Conservation (phyloP, 306 rosid genomes). For the Cucurbita moschata region DNA sequence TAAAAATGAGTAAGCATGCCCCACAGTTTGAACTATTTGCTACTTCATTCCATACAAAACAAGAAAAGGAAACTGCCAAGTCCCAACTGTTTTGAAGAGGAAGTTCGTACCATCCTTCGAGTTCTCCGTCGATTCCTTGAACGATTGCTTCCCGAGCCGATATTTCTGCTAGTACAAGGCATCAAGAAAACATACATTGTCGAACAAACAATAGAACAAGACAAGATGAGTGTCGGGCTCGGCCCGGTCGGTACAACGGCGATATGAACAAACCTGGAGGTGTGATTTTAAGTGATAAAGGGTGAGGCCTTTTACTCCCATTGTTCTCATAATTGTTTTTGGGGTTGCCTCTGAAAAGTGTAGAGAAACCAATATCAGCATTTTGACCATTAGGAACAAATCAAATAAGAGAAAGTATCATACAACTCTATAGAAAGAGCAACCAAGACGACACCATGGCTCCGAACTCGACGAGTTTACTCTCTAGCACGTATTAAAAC, state of each 20-base stretch:
- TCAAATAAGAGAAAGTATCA: background rate
- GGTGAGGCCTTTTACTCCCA: conserved; percentile 54
- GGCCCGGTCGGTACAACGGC: background rate
- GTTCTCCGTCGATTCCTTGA: conserved; percentile 37
- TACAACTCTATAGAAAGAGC: background rate
- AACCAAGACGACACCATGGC: background rate
- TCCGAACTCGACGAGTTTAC: background rate
- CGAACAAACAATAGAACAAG: background rate
- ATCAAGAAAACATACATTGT: background rate
- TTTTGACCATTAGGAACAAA: background rate
- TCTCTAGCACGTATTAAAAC: background rate
- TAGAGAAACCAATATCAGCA: conserved; percentile 1
- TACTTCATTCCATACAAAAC: background rate
- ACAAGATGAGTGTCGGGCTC: background rate
- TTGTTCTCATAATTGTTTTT: conserved; percentile 46
- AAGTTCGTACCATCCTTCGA: conserved; percentile 35
- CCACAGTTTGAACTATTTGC: background rate
- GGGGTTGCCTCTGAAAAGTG: conserved; percentile 47
- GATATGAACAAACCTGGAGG: conserved; percentile 31
- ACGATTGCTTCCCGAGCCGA: conserved; percentile 41
- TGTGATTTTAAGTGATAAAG: conserved; percentile 57
- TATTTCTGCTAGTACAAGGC: conserved; percentile 33
- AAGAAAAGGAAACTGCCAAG: background rate
- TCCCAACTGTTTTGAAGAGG: background rate
- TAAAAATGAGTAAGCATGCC: background rate